Evolutionary conservation across 306 rosid genomes (phyloP).

Genomic region (Myrica gale): DNA sequence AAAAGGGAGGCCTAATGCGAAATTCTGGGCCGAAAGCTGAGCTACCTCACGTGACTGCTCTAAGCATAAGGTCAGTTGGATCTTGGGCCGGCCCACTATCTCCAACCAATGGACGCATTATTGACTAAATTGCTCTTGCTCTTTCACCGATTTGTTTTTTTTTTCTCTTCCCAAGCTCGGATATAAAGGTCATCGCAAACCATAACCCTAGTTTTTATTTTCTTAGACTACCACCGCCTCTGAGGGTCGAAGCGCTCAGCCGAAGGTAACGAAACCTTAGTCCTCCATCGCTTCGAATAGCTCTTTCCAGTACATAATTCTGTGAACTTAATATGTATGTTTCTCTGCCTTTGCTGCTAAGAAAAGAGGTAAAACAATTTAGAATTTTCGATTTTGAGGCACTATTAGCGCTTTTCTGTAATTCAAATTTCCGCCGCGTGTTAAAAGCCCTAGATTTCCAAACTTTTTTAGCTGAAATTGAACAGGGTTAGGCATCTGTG

Average conservation of each 20-base stretch:
- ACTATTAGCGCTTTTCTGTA: not conserved
- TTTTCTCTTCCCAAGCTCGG: not conserved
- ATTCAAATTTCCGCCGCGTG: not conserved
- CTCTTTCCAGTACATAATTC: not conserved
- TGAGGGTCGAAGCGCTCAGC: conserved; percentile 7
- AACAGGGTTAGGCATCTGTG: not conserved
- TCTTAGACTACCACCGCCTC: not conserved
- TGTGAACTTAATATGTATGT: too few species aligned
- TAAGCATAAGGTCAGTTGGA: not conserved
- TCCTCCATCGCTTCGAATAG: too few species aligned
- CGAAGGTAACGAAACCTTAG: conserved; percentile 13
- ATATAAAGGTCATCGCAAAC: not conserved
- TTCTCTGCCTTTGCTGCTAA: not conserved
- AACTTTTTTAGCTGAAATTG: not conserved
- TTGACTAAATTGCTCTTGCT: not conserved
- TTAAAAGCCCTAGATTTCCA: not conserved
- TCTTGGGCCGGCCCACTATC: not conserved
- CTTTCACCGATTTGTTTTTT: not conserved
- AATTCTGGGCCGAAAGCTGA: not conserved
- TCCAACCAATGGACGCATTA: not conserved
- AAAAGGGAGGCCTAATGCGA: not conserved
- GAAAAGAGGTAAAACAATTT: not conserved
- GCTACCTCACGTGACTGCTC: too few species aligned
- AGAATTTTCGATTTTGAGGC: not conserved
- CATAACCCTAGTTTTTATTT: conserved; percentile 17